These are phyloP conservation scores for Colletotrichum australisinense DNA, from an alignment of 2,329 filamentous ascomycete species.

Conservation along the genomic window DNA sequence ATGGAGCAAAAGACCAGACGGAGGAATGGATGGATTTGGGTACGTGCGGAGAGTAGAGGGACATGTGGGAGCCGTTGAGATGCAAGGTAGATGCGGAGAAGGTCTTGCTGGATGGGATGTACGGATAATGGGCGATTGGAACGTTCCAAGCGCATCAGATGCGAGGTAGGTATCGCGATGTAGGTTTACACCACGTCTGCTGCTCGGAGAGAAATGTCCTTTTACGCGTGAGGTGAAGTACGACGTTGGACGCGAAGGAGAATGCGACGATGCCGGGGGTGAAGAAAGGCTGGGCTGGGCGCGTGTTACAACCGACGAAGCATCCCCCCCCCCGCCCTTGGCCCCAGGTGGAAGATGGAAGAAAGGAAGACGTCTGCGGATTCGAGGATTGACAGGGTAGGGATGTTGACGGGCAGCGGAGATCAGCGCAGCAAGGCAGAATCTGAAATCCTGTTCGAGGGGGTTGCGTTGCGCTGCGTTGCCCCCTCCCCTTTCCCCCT, in stretches of 20 bases:
- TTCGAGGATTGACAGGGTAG: constrained; percentile 12
- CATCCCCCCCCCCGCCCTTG: too few relatives aligned
- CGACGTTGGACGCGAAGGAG: not conserved
- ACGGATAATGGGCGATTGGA: too few relatives aligned
- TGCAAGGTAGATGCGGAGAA: not conserved
- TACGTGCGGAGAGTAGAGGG: not conserved
- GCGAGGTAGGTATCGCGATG: not conserved
- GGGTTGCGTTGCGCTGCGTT: not conserved
- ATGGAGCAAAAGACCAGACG: not conserved
- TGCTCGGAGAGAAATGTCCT: not conserved
- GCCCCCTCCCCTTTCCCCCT: not conserved
- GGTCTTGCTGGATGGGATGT: not conserved
- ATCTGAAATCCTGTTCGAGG: not conserved
- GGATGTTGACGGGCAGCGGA: constrained; percentile 31
- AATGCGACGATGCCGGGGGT: not conserved
- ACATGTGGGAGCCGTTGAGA: not conserved
- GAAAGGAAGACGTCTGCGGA: not conserved
- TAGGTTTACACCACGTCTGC: not conserved
- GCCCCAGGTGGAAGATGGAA: not conserved
- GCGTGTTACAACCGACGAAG: not conserved
- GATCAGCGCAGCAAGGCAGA: constrained; percentile 13
- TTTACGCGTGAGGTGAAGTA: not conserved
- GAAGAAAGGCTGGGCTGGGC: too few relatives aligned
- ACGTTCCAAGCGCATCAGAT: too few relatives aligned
- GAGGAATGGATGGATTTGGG: not conserved